Conservation (phyloP, 2,329 filamentous ascomycete species). For the Daldinia sp. region DNA sequence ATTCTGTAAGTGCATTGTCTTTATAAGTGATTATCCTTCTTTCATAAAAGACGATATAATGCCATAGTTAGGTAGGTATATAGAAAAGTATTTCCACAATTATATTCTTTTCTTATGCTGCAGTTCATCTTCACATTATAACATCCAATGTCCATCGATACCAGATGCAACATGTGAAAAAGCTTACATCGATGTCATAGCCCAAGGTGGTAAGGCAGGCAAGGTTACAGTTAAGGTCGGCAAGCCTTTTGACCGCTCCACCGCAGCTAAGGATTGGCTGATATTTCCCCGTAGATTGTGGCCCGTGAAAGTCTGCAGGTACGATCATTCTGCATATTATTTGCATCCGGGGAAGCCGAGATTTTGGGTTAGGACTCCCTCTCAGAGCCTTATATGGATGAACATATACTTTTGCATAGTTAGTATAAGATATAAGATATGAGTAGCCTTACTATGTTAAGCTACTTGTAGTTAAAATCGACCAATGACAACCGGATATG, state of each 20-base stretch:
- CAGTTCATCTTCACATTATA: not conserved
- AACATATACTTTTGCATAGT: not conserved
- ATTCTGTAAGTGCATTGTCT: not conserved
- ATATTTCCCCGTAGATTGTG: constrained; percentile 24
- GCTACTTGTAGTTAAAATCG: not conserved
- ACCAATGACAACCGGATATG: not conserved
- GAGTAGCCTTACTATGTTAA: too few relatives aligned
- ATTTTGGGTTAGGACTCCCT: not conserved
- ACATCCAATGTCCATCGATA: not conserved
- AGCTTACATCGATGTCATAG: constrained; percentile 10
- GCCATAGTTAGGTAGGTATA: not conserved
- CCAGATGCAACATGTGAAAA: constrained; percentile 26
- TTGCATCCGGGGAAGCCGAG: constrained; percentile 9
- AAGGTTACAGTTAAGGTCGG: constrained; percentile 26
- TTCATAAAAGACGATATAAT: not conserved
- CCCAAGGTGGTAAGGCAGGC: constrained; percentile 1
- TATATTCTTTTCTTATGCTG: not conserved
- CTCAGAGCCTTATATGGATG: constrained; percentile 2
- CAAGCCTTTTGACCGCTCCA: constrained; percentile 13
- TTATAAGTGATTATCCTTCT: not conserved
- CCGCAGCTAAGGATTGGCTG: constrained; percentile 27
- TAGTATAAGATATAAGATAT: too few relatives aligned
- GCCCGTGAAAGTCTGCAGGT: constrained; percentile 35
- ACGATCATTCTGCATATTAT: constrained; percentile 27
- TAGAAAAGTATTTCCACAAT: not conserved